Base-by-base conservation (phyloP, 148 eudicot genomes). In the Persicaria tinctoria region DNA sequence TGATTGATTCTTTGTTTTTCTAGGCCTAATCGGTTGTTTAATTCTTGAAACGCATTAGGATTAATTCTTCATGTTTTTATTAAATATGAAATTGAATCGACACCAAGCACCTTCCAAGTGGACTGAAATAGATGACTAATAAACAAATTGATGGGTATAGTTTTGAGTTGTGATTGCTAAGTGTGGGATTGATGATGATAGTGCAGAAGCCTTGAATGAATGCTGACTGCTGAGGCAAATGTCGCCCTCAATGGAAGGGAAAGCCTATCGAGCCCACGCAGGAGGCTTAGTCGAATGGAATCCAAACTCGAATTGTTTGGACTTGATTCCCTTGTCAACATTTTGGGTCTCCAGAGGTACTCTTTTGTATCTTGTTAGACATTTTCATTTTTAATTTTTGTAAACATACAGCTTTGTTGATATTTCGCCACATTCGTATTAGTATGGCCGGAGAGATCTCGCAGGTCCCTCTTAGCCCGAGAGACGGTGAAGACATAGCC, bases 231-330 rank as follows among this genome's bases (percentile, higher is more conserved):
- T 66, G 70, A 66, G 47, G 47, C 47, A 14, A 41, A 66, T 3
- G 6, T 66, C 18, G 46, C 17, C 12, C 8, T 66, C 14, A 41
- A 66, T 66, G 70, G 6, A 66, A 66, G 48, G 63, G 90, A 88
- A 72, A 84, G 79, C 78, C 75, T 87, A 72, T 70, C 84, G 64
- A 82, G 74, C 72, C 18, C 85, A 76, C 69, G 78, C 68, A 20
- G 89, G 87, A 80, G 92, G 93, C 68, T 27, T 48, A 72, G 80
- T 73, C 90, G 87, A 51, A 84, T 68, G 78, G 97, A 95, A 66
- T 95, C 98, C 48, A 95, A 92, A 76, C 55, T 95, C 83, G 98
- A 95, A 76, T 84, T 95, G 78, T 95, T 95, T 83, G 98, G 98
- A 48, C 92, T 95, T 77, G 97, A 95, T 84, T 95, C 98, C 76